Percentiles rank a stretch among this genome's conserved stretches.
phyloP scores from a whole-genome alignment of 2,329 filamentous ascomycete genomes.

The Alternaria solani region DNA sequence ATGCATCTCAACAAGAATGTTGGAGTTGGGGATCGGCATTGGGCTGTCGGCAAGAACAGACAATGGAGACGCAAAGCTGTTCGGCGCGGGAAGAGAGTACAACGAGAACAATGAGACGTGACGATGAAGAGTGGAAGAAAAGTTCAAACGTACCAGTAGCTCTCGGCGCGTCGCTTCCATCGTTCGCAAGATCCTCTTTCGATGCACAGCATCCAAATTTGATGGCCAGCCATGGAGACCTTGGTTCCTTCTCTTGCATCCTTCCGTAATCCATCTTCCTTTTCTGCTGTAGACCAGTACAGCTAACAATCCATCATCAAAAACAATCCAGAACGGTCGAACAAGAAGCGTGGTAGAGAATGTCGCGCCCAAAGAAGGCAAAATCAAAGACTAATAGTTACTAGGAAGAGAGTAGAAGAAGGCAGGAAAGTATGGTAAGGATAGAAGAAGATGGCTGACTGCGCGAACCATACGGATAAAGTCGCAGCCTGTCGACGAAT shows the following conservation, averaged over 20 bases:
- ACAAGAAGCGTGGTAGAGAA: constrained; percentile 9
- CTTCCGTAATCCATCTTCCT: constrained; percentile 29
- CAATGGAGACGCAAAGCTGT: background rate
- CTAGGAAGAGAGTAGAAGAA: constrained; percentile 7
- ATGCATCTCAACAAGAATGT: constrained; percentile 32
- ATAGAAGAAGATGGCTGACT: constrained; percentile 6
- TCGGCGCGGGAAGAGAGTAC: background rate
- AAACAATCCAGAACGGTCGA: constrained; percentile 8
- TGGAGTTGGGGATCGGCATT: background rate
- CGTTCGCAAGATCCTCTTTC: constrained; percentile 37
- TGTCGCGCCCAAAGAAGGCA: constrained; percentile 18
- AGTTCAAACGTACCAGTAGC: constrained; percentile 39
- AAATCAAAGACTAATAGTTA: constrained; percentile 18
- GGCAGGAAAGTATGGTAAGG: constrained; percentile 12
- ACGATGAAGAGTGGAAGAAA: constrained; percentile 11
- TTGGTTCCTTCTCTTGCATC: constrained; percentile 24
- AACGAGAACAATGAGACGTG: background rate
- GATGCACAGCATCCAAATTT: constrained; percentile 51
- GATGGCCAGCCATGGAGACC: constrained; percentile 47
- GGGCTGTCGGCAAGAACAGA: background rate
- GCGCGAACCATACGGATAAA: constrained; percentile 10
- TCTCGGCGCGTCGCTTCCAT: constrained; percentile 28
- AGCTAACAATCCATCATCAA: constrained; percentile 33
- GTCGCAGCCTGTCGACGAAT: constrained; percentile 12
- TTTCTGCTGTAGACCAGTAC: constrained; percentile 38